Conservation (phyloP, 768 basidiomycete species). For the Leccinum variicolor region DNA sequence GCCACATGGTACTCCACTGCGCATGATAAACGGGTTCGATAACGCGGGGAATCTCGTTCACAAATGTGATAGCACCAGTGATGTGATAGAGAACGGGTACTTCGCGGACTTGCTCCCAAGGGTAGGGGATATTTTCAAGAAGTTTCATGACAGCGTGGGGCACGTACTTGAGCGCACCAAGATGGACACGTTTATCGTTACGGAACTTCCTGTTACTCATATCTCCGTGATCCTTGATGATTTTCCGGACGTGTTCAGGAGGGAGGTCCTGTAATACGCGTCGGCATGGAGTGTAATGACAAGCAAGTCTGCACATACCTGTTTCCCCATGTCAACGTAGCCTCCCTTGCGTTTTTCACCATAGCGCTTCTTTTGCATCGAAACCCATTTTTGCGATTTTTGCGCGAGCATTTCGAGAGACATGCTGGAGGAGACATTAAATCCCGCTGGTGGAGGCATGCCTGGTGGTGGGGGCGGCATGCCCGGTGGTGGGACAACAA, state of each 20-base stretch:
- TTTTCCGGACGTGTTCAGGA: conserved; percentile 97
- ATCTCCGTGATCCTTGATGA: conserved; percentile 99
- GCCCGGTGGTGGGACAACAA: conserved; percentile 39
- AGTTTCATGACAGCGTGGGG: conserved; percentile 99
- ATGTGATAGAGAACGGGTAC: conserved; percentile 99
- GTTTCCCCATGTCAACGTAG: conserved; percentile 90
- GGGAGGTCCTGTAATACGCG: conserved; percentile 70
- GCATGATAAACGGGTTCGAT: conserved; percentile 98
- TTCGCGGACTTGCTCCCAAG: conserved; percentile 99
- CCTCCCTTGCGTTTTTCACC: conserved; percentile 89
- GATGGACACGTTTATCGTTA: conserved; percentile 98
- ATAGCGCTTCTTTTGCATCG: conserved; percentile 90
- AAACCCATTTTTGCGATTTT: conserved; percentile 95
- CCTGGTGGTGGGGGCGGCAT: conserved; percentile 42
- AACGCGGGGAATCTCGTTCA: conserved; percentile 95
- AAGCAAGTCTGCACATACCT: conserved; percentile 47
- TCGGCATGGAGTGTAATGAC: not conserved
- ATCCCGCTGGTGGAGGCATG: conserved; percentile 36
- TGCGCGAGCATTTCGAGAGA: conserved; percentile 73
- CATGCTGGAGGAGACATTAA: conserved; percentile 40
- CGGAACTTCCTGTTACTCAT: conserved; percentile 99
- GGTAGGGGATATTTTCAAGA: conserved; percentile 95
- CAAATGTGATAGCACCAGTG: conserved; percentile 98
- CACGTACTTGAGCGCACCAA: conserved; percentile 97
- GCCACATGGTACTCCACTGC: conserved; percentile 99